Evolutionary conservation across 345 rosid genomes (phyloP).

Genomic region (Populus davidiana): DNA sequence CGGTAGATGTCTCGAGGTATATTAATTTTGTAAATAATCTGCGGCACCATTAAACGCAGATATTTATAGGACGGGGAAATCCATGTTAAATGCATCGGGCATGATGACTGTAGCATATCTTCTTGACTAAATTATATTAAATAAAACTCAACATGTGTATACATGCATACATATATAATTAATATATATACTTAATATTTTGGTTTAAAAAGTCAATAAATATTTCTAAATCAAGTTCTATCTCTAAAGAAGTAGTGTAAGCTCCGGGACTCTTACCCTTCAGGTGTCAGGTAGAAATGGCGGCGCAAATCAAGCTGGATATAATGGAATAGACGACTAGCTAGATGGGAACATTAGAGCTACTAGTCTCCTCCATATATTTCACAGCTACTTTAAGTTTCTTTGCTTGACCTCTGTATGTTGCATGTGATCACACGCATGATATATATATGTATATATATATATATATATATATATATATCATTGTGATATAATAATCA

Average conservation of each 20-base stretch:
- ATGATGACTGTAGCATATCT: not conserved
- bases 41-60: not conserved
- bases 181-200: not conserved
- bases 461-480: too few species aligned
- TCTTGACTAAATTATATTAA: not conserved
- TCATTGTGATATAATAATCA: too few species aligned
- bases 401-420: too few species aligned
- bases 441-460: too few species aligned
- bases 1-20: slow-evolving; percentile 6
- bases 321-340: slow-evolving; percentile 11
- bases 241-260: slow-evolving; percentile 14
- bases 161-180: too few species aligned
- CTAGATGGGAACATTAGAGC: slow-evolving; percentile 16
- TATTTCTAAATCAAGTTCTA: slow-evolving; percentile 26
- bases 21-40: not conserved
- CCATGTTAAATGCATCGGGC: not conserved
- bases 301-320: slow-evolving; percentile 37
- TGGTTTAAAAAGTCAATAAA: slow-evolving; percentile 13
- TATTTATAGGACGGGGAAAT: slow-evolving; percentile 3
- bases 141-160: not conserved
- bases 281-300: slow-evolving; percentile 26
- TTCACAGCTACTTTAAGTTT: too few species aligned
- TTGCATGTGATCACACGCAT: too few species aligned
- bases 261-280: slow-evolving; percentile 11
- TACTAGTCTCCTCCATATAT: not conserved